Base-by-base conservation (phyloP, 129 eudicot species). In the Flaveria ramosissima region DNA sequence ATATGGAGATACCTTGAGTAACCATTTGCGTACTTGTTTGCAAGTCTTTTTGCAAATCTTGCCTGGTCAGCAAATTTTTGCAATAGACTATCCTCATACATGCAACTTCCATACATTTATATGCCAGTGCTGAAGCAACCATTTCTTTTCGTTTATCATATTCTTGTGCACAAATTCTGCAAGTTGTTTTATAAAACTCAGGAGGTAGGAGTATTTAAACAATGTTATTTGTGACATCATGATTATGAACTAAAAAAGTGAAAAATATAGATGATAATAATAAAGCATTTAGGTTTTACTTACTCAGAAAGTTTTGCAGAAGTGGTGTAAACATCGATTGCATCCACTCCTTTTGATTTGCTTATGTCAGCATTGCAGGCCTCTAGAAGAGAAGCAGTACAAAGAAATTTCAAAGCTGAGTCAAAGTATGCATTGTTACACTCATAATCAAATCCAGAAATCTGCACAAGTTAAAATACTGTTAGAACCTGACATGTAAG, bases 41-140 rank as follows among this genome's bases (percentile, higher is more conserved):
- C 89, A 92, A 55, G 73, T 92, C 97, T 65, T 83, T 73, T 80
- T 91, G 96, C 89, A 92, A 61, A 70, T 95, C 97, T 65, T 82
- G 88, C 73, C 84, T 77, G 11, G 85, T 76, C 64, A 69, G 74
- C 30, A 68, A 67, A 79, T 80, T 88, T 79, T 85, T 91, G 86
- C 78, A 91, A 80, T 89, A 86, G 55, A 95, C 92, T 42, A 88
- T 79, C 78, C 89, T 86, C 88, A 91, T 82, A 82, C 80, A 95
- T 16, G 97, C 96, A 72, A 95, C 97, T 78, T 95, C 97, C 86
- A 88, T 78, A 80, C 99, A 95, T 85, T 95, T 95, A 84, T 92
- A 95, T 27, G 97, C 99, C 89, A 95, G 62, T 55, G 96, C 84
- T 73, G 96, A 89, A 53, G 89, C 84, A 56, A 85, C 90, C 92